Evolutionary conservation across 192 early-diverging fungal genomes (phyloP).

Genomic region (Backusella tuberculispora): DNA sequence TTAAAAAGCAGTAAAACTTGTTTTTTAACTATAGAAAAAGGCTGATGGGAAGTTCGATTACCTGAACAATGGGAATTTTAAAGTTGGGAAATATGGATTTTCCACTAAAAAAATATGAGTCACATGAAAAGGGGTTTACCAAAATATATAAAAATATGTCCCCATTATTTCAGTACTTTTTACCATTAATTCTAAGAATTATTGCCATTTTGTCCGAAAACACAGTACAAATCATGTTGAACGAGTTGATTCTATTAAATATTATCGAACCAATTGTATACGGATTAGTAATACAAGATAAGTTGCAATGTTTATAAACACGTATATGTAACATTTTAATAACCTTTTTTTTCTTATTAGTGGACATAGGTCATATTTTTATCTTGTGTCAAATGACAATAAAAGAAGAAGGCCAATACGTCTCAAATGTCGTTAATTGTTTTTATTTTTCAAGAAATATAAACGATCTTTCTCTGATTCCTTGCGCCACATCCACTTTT

Average conservation of each 20-base stretch:
- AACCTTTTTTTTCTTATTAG: background rate
- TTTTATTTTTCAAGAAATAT: background rate
- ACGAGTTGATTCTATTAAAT: background rate
- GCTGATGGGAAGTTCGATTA: too few species aligned
- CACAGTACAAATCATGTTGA: background rate
- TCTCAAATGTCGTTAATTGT: background rate
- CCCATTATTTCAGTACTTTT: too few species aligned
- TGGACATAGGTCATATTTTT: background rate
- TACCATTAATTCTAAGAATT: too few species aligned
- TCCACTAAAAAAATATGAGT: too few species aligned
- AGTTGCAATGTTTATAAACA: background rate
- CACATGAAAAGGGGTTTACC: too few species aligned
- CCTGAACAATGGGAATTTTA: too few species aligned
- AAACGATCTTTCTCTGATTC: background rate
- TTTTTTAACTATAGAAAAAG: too few species aligned
- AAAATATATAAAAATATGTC: too few species aligned
- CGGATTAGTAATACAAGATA: background rate
- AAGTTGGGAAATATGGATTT: too few species aligned
- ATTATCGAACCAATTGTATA: background rate
- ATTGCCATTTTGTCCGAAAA: too few species aligned
- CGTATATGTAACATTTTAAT: background rate
- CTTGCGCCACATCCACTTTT: background rate
- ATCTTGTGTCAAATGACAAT: background rate
- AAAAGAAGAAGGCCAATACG: background rate
- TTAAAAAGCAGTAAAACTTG: too few species aligned